Evolutionary conservation across 2,329 filamentous ascomycete genomes (phyloP).

Genomic region (Botryosphaeria dothidea): DNA sequence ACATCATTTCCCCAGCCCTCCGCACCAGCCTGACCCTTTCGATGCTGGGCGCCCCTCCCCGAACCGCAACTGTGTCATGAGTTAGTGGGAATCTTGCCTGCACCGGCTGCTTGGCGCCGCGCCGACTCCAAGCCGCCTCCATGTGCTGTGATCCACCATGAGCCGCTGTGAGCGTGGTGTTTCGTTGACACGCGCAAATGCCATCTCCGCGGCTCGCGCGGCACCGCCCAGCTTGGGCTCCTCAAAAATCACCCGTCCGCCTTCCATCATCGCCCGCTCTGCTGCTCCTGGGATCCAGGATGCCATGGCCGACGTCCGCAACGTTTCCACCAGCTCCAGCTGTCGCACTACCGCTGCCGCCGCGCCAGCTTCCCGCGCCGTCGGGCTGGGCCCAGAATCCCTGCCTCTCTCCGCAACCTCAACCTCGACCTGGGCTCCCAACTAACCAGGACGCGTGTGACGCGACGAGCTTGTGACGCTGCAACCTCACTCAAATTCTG

Average conservation of each 20-base stretch:
- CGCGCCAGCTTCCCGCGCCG: constrained; percentile 14
- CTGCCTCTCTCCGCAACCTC: constrained; percentile 5
- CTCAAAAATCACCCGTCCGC: background rate
- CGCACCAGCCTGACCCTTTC: background rate
- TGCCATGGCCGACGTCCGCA: background rate
- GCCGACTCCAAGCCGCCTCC: background rate
- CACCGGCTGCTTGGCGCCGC: background rate
- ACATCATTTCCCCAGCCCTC: constrained; percentile 9
- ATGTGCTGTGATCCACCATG: background rate
- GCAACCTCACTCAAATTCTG: background rate
- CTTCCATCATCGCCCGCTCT: background rate
- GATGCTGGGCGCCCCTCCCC: background rate
- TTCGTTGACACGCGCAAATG: background rate
- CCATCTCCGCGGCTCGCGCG: background rate
- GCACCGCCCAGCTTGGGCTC: background rate
- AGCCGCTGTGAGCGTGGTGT: background rate
- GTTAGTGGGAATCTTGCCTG: background rate
- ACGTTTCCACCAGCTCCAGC: background rate
- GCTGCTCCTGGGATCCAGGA: background rate
- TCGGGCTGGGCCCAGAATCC: constrained; percentile 7
- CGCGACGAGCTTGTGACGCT: background rate
- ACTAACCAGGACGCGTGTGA: background rate
- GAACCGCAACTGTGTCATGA: background rate
- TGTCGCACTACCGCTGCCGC: constrained; percentile 3
- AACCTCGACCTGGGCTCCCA: background rate